phyloP scores from a whole-genome alignment of 148 eudicot species.

The Limonium bicolor region DNA sequence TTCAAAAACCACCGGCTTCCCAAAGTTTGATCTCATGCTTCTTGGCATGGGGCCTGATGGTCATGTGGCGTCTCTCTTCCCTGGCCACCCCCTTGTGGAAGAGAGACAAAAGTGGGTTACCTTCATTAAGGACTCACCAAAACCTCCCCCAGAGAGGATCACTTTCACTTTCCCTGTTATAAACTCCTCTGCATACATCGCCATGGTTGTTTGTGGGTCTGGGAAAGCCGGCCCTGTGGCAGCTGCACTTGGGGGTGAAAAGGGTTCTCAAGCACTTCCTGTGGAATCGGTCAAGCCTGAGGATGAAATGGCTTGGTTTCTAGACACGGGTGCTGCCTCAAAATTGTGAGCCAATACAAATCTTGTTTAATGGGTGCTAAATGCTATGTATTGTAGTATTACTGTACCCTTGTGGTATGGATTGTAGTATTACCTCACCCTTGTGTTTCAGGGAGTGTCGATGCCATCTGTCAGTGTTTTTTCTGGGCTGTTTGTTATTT shows the following conservation, averaged over 20 bases:
- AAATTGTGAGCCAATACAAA: constrained; percentile 22
- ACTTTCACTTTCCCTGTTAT: constrained; percentile 69
- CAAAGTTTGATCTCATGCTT: constrained; percentile 57
- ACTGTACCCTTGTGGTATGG: no score
- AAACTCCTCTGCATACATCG: constrained; percentile 43
- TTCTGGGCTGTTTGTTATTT: no score
- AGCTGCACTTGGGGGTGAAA: constrained; percentile 14
- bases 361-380: no score
- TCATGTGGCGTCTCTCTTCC: constrained; percentile 66
- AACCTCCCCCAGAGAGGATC: constrained; percentile 62
- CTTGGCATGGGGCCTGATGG: constrained; percentile 81
- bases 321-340: constrained; percentile 50
- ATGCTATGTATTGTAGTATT: no score
- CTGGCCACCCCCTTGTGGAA: constrained; percentile 32
- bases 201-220: constrained; percentile 46
- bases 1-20: constrained; percentile 29
- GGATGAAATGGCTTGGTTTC: constrained; percentile 45
- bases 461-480: no score
- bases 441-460: no score
- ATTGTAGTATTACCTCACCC: no score
- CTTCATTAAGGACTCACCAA: constrained; percentile 50
- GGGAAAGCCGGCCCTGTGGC: constrained; percentile 29
- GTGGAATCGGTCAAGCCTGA: constrained; percentile 41
- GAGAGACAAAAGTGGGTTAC: constrained; percentile 52
- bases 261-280: constrained; percentile 15